Percentiles rank a stretch among this genome's conserved stretches.
Evolutionary conservation across 225 moss, liverwort and hornwort species (phyloP).

Genomic region (Polytrichum formosum): DNA sequence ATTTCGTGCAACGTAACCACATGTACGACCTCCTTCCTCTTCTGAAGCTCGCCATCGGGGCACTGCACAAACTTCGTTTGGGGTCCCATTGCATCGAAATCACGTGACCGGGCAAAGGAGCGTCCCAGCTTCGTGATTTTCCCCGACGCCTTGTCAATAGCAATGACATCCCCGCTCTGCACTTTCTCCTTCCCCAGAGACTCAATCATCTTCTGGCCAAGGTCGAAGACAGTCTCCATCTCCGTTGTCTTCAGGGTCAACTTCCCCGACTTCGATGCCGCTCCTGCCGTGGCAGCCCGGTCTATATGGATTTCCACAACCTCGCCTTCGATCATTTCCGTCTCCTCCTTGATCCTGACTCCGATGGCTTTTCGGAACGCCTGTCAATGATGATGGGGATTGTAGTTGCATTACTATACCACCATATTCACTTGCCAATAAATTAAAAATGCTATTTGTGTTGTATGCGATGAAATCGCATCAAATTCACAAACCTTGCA

Average conservation of each 20-base stretch:
- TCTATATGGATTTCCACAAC: constrained; percentile 74
- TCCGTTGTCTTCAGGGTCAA: constrained; percentile 78
- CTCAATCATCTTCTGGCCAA: constrained; percentile 82
- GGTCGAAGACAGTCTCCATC: constrained; percentile 79
- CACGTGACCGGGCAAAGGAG: constrained; percentile 72
- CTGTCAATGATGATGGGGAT: not conserved
- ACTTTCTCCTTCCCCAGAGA: constrained; percentile 65
- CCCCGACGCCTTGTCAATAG: constrained; percentile 80
- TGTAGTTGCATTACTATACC: not conserved
- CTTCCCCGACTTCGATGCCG: constrained; percentile 57
- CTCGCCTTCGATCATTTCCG: constrained; percentile 87
- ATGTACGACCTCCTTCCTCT: constrained; percentile 80
- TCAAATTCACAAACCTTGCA: too few species aligned
- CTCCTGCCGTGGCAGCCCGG: constrained; percentile 42
- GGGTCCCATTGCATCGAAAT: constrained; percentile 84
- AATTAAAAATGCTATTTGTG: too few species aligned
- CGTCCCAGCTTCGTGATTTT: constrained; percentile 72
- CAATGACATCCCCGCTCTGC: constrained; percentile 67
- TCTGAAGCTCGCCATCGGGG: constrained; percentile 79
- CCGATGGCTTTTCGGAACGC: constrained; percentile 79
- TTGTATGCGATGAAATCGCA: too few species aligned
- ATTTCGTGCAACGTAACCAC: constrained; percentile 80
- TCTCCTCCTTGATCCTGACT: constrained; percentile 79
- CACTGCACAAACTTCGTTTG: constrained; percentile 80
- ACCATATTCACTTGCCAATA: too few species aligned